Conservation (phyloP, 2,329 filamentous ascomycete species). For the Alternaria brassicae region DNA sequence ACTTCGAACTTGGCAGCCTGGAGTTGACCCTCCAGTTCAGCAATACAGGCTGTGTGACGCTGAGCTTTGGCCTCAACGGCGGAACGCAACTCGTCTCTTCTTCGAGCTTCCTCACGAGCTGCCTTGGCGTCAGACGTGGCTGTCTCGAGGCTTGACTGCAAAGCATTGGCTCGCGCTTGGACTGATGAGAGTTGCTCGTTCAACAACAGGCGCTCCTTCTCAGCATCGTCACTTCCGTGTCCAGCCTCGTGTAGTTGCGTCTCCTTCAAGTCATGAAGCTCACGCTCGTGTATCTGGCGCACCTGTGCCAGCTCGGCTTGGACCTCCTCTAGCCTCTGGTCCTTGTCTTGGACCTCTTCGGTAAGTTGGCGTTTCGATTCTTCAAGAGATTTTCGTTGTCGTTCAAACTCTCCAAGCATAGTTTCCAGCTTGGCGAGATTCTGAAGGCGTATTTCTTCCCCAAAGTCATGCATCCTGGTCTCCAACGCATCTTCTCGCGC, state of each 20-base stretch:
- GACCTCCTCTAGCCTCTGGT: constrained; percentile 7
- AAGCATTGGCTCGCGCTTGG: constrained; percentile 33
- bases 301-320: constrained; percentile 4
- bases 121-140: constrained; percentile 36
- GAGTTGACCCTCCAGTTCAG: constrained; percentile 34
- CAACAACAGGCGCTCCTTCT: constrained; percentile 20
- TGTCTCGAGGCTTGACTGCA: constrained; percentile 36
- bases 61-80: constrained; percentile 16
- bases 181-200: constrained; percentile 32
- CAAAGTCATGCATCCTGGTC: constrained; percentile 34
- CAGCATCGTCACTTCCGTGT: constrained; percentile 3
- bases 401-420: constrained; percentile 29
- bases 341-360: constrained; percentile 9
- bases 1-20: constrained; percentile 35
- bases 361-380: constrained; percentile 8
- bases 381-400: constrained; percentile 7
- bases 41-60: constrained; percentile 19
- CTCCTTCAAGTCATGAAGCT: constrained; percentile 14
- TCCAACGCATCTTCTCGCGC: constrained; percentile 31
- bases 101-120: constrained; percentile 34
- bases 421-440: constrained; percentile 35
- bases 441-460: constrained; percentile 37
- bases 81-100: constrained; percentile 14
- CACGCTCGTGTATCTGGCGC: constrained; percentile 6
- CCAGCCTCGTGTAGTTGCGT: constrained; percentile 2